Evolutionary conservation across 2,329 filamentous ascomycete species (phyloP), one percentile per base, ranked within the genome.

Genomic region (Phyllosticta citribraziliensis): DNA sequence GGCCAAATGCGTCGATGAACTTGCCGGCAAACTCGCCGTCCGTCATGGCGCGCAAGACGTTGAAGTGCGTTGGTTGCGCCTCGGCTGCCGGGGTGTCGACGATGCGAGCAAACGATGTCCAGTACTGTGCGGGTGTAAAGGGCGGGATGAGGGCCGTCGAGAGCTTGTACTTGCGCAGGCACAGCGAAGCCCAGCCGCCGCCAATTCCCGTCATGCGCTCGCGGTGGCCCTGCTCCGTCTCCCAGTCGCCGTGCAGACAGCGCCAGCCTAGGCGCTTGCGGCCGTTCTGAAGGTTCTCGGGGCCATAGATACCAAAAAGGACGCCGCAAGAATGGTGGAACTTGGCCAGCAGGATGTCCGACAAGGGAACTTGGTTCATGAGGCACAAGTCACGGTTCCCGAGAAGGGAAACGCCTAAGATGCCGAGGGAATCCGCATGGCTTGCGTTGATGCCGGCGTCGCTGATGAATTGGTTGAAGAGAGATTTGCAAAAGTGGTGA

Each of bases 301-400:
- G 85, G 24, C 90, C 92, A 52, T 84, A 82, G 65, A 92, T 84
- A 19, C 93, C 93, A 71, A 95, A 97, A 0, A 99, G 78, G 1
- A 91, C 86, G 0, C 94, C 93, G 68, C 91, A 96, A 3, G 84
- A 80, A 17, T 88, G 80, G 63, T 91, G 85, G 68, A 89, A 88
- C 73, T 97, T 97, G 60, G 92, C 87, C 68, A 96, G 87, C 30
- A 97, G 79, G 63, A 97, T 89, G 70, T 95, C 89, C 58, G 91
- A 86, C 62, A 96, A 79, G 1, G 86, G 82, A 55, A 82, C 75
- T 9, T 84, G 87, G 57, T 51, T n/a, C 33, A 30, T 35, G 47
- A 61, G 55, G 24, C 60, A 61, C 50, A 55, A 51, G 11, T 57
- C 19, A 2, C 50, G 55, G 9, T 33, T 33, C 20, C 60, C 60